phyloP scores from a whole-genome alignment of 176 grass and related monocot species.

The Pontederia crassipes region DNA sequence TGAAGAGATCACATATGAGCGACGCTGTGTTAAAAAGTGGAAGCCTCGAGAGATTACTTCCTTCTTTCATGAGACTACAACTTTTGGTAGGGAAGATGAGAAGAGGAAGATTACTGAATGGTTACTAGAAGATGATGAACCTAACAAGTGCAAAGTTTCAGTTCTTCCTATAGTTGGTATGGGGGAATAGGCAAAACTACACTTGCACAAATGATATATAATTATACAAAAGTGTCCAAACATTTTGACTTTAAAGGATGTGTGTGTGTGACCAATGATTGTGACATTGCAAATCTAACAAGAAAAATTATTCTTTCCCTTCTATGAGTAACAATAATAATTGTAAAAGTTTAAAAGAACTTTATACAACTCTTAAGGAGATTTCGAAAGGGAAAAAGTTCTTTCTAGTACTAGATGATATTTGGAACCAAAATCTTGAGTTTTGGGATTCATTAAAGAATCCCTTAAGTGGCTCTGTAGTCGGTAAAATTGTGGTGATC shows the following conservation, averaged over 20 bases:
- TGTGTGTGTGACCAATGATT: conserved; percentile 14
- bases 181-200: conserved; percentile 25
- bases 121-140: neutral
- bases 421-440: neutral
- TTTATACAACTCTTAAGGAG: neutral
- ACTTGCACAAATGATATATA: conserved; percentile 17
- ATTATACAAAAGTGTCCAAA: conserved; percentile 1
- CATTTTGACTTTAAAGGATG: conserved; percentile 14
- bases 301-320: conserved; percentile 11
- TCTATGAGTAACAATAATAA: too few relatives aligned
- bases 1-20: too few relatives aligned
- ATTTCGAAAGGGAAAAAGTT: neutral
- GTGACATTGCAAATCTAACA: conserved; percentile 10
- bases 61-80: conserved; percentile 5
- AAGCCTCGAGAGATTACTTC: neutral
- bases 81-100: conserved; percentile 11
- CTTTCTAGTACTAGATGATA: conserved; percentile 22
- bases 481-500: too few relatives aligned
- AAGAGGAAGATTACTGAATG: conserved; percentile 12
- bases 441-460: too few relatives aligned
- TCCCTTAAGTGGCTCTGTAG: too few relatives aligned
- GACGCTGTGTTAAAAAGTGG: neutral
- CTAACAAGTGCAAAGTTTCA: neutral
- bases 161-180: conserved; percentile 22
- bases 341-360: too few relatives aligned